Evolutionary conservation across 2,329 filamentous ascomycete species (phyloP).

Genomic region (Rhinocladiella mackenziei): DNA sequence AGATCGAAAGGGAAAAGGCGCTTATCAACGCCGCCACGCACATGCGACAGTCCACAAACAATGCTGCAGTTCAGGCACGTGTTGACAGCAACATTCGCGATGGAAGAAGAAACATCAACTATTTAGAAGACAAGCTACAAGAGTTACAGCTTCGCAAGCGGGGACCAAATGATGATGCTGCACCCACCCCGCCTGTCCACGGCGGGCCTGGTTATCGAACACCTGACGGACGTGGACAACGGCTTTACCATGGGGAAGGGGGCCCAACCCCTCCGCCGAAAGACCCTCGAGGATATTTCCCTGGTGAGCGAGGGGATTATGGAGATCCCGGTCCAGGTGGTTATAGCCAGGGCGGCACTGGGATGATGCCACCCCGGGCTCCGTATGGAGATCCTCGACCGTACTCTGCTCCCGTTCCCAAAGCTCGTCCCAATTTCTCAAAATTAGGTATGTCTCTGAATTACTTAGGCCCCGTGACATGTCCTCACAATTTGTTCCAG

Average conservation of each 20-base stretch:
- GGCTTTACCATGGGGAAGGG: conserved; percentile 33
- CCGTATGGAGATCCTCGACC: conserved; percentile 73
- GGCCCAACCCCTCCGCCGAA: conserved; percentile 69
- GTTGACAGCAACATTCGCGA: conserved; percentile 94
- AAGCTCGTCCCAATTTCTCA: conserved; percentile 82
- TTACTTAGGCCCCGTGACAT: not conserved
- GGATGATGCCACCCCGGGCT: conserved; percentile 74
- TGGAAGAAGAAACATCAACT: conserved; percentile 86
- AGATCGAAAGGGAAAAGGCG: conserved; percentile 96
- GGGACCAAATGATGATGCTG: conserved; percentile 54
- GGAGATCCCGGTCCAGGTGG: conserved; percentile 51
- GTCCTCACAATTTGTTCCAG: conserved; percentile 46
- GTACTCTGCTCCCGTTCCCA: conserved; percentile 59
- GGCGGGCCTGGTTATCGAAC: conserved; percentile 33
- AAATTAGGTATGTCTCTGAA: conserved; percentile 72
- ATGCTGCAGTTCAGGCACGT: conserved; percentile 82
- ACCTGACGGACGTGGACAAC: conserved; percentile 32
- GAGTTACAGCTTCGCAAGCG: conserved; percentile 77
- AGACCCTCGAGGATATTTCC: conserved; percentile 53
- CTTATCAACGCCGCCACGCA: conserved; percentile 90
- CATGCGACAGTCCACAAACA: conserved; percentile 94
- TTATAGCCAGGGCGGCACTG: conserved; percentile 59
- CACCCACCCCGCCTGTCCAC: conserved; percentile 47
- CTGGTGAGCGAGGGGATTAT: conserved; percentile 60
- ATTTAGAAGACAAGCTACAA: conserved; percentile 86